These are phyloP conservation scores for Ganoderma leucocontextum DNA, from an alignment of 1,284 basidiomycete genomes.

Conservation along the genomic window DNA sequence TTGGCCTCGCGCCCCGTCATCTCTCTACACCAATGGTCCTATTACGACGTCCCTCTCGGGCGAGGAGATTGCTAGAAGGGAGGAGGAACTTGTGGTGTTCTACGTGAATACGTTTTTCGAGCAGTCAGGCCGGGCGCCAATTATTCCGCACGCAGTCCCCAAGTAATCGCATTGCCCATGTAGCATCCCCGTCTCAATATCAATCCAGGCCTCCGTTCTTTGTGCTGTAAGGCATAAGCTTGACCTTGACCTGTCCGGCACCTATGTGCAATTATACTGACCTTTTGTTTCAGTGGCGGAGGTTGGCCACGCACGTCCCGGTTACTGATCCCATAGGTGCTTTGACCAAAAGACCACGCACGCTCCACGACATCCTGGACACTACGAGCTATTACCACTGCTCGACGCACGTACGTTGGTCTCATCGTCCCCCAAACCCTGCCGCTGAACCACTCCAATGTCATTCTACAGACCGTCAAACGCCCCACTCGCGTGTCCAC, in stretches of 20 bases:
- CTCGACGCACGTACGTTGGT: not conserved
- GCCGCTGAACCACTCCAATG: not conserved
- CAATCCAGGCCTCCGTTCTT: no score
- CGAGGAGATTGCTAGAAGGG: not conserved
- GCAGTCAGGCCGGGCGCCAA: no score
- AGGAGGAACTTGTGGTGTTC: not conserved
- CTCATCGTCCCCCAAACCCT: not conserved
- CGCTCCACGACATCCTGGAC: not conserved
- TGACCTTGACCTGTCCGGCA: not conserved
- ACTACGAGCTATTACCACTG: not conserved
- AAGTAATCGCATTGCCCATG: no score
- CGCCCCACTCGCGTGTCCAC: not conserved
- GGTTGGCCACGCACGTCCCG: not conserved
- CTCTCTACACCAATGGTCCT: not conserved
- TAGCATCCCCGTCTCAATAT: no score
- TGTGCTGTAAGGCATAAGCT: no score
- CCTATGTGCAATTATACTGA: not conserved
- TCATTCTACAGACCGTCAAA: not conserved
- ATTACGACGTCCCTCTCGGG: not conserved
- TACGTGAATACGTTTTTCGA: slow-evolving; percentile 1
- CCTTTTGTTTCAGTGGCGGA: not conserved
- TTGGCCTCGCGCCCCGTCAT: not conserved
- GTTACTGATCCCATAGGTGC: not conserved
- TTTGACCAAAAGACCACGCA: no score
- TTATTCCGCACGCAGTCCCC: not conserved